phyloP scores from a whole-genome alignment of 2,329 filamentous ascomycete genomes.

The Xylariales sp. region DNA sequence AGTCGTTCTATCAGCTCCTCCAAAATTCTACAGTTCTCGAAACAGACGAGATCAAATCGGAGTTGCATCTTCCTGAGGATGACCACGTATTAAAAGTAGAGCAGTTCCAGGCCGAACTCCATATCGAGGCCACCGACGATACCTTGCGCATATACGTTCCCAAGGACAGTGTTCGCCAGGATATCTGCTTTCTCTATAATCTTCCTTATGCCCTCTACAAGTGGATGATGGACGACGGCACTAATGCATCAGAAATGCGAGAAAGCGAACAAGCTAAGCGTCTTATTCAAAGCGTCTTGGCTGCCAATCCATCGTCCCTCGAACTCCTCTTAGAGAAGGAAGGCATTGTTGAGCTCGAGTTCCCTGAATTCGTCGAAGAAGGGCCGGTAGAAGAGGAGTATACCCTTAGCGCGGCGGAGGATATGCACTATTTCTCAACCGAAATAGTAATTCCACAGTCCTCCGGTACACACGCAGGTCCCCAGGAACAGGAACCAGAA shows the following conservation, averaged over 20 bases:
- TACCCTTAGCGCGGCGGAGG: not conserved
- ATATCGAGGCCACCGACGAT: slow-evolving; percentile 12
- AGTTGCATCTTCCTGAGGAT: slow-evolving; percentile 19
- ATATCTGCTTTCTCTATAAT: slow-evolving; percentile 20
- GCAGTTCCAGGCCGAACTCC: slow-evolving; percentile 15
- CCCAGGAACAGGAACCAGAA: not conserved
- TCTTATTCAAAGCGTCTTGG: slow-evolving; percentile 12
- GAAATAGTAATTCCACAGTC: not conserved
- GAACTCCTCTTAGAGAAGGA: slow-evolving; percentile 15
- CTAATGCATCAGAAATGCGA: not conserved
- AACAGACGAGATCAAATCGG: slow-evolving; percentile 13
- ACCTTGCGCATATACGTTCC: slow-evolving; percentile 14
- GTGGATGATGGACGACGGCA: slow-evolving; percentile 17
- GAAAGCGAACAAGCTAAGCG: slow-evolving; percentile 19
- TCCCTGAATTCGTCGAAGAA: slow-evolving; percentile 1
- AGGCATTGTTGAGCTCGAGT: slow-evolving; percentile 16
- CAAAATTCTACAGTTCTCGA: slow-evolving; percentile 12
- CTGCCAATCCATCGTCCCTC: slow-evolving; percentile 15
- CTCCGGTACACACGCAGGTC: not conserved
- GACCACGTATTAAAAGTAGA: slow-evolving; percentile 8
- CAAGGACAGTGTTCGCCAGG: slow-evolving; percentile 2
- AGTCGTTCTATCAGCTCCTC: slow-evolving; percentile 13
- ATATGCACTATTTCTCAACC: not conserved
- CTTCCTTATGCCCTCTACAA: slow-evolving; percentile 16
- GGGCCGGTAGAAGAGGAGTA: not conserved